phyloP scores from a whole-genome alignment of 345 rosid genomes.

The Moricandia moricandioides region DNA sequence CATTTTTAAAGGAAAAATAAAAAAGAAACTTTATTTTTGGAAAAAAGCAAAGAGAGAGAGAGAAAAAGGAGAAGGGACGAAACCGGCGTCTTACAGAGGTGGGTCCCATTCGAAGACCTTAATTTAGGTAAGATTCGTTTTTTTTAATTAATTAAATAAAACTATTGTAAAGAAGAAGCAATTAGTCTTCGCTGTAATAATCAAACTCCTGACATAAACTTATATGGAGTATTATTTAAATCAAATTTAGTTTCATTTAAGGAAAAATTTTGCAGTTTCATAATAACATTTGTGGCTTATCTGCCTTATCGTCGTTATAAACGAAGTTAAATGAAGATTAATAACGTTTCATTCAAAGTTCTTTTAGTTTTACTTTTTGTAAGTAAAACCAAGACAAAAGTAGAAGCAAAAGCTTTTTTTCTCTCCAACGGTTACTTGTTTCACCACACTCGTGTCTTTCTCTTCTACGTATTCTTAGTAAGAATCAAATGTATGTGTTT shows the following conservation, averaged over 20 bases:
- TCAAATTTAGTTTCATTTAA: neutral
- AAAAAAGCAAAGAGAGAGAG: constrained; percentile 9
- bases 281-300: neutral
- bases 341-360: neutral
- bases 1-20: neutral
- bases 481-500: constrained; percentile 1
- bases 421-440: constrained; percentile 24
- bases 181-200: neutral
- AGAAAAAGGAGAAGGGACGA: constrained; percentile 32
- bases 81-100: constrained; percentile 65
- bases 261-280: neutral
- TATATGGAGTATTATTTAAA: neutral
- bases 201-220: constrained; percentile 1
- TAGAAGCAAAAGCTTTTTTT: neutral
- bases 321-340: neutral
- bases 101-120: constrained; percentile 65
- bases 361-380: neutral
- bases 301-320: constrained; percentile 1
- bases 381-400: neutral
- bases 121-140: constrained; percentile 31
- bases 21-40: constrained; percentile 11
- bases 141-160: neutral
- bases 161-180: neutral
- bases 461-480: constrained; percentile 1
- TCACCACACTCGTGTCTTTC: neutral